A percentile compares a stretch with the other conserved stretches of the same genome.
phyloP scores from a whole-genome alignment of 139 green algal genomes.

The Eudorina sp. region DNA sequence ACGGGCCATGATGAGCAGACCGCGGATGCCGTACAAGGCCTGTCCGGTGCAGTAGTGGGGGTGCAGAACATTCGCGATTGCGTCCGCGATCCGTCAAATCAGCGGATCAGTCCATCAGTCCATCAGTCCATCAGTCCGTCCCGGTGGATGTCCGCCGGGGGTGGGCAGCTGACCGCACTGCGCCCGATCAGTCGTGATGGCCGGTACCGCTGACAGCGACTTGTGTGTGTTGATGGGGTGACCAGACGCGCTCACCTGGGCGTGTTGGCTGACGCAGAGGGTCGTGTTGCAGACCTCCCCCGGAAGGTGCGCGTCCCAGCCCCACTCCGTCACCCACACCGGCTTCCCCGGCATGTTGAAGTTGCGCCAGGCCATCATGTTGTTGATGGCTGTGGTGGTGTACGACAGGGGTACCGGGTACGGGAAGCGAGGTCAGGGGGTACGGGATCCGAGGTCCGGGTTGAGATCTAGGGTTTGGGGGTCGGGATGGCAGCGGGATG shows the following conservation, averaged over 20 bases:
- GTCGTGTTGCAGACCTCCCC: constrained; percentile 41
- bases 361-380: constrained; percentile 50
- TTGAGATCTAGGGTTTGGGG: no score
- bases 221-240: no score
- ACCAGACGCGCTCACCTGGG: constrained; percentile 28
- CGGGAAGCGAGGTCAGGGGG: not conserved
- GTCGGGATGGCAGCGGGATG: no score
- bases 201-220: no score
- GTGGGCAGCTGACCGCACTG: no score
- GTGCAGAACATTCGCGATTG: no score
- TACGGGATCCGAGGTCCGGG: no score
- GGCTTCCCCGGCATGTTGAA: constrained; percentile 53
- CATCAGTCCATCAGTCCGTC: no score
- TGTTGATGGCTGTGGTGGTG: constrained; percentile 42
- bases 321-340: constrained; percentile 57
- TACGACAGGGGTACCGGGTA: not conserved
- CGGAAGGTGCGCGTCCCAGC: constrained; percentile 49
- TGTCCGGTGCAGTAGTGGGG: not conserved
- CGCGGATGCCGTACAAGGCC: constrained; percentile 48
- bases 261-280: constrained; percentile 51
- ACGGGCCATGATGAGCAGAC: constrained; percentile 44
- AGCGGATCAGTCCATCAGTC: no score
- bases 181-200: no score
- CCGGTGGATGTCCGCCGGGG: no score
- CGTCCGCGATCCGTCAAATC: no score